phyloP scores from a whole-genome alignment of 2,329 filamentous ascomycete species.

The Drechslera avenae region DNA sequence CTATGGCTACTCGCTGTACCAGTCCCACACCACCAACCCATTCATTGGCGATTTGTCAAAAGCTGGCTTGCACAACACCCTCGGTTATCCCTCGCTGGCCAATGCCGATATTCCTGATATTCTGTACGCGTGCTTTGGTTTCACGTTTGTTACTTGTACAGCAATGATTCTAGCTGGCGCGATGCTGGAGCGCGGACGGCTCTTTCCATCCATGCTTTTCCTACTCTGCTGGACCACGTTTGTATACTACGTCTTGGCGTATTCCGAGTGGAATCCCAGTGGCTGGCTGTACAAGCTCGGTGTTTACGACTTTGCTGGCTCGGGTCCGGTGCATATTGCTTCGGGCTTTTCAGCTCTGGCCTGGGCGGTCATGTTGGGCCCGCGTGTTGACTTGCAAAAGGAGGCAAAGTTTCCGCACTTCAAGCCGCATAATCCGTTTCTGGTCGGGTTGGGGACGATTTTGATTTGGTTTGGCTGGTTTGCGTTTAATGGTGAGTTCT shows the following conservation, averaged over 20 bases:
- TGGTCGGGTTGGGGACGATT: conserved; percentile 74
- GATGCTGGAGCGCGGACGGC: conserved; percentile 41
- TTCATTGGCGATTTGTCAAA: conserved; percentile 42
- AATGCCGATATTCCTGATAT: conserved; percentile 43
- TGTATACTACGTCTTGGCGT: conserved; percentile 61
- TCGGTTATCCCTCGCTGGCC: conserved; percentile 38
- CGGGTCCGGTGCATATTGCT: conserved; percentile 75
- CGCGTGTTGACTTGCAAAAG: conserved; percentile 65
- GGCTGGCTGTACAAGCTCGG: conserved; percentile 74
- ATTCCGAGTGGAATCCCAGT: conserved; percentile 77
- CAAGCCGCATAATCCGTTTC: conserved; percentile 74
- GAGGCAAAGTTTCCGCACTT: conserved; percentile 63
- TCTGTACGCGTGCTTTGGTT: conserved; percentile 43
- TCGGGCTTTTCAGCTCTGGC: conserved; percentile 74
- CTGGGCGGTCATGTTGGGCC: conserved; percentile 74
- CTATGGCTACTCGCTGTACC: conserved; percentile 54
- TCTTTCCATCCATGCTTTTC: conserved; percentile 42
- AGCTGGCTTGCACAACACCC: conserved; percentile 37
- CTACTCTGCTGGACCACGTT: conserved; percentile 45
- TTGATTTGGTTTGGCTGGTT: conserved; percentile 54
- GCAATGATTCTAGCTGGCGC: conserved; percentile 44
- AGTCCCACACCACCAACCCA: conserved; percentile 36
- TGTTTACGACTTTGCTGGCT: conserved; percentile 75
- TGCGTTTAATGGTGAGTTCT: conserved; percentile 50
- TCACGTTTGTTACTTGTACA: conserved; percentile 42